Evolutionary conservation across 2,329 filamentous ascomycete species (phyloP).

Genomic region (Fusarium phyllophilum): DNA sequence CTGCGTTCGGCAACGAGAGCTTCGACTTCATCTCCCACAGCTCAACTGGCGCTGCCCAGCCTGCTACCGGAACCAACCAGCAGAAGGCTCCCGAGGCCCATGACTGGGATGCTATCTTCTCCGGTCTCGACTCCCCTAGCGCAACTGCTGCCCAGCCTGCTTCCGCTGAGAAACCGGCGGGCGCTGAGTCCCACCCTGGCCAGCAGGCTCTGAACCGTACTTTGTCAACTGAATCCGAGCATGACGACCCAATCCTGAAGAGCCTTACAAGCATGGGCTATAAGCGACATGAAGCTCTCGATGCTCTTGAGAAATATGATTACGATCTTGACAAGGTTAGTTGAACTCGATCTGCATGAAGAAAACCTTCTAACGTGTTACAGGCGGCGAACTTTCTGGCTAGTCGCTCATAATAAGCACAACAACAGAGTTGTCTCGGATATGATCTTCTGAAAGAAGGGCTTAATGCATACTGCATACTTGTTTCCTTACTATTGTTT

Average conservation of each 20-base stretch:
- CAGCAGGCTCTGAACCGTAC: constrained; percentile 66
- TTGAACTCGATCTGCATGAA: not conserved
- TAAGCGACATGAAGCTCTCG: constrained; percentile 74
- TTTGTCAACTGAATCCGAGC: constrained; percentile 71
- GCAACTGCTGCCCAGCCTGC: constrained; percentile 43
- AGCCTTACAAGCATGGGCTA: constrained; percentile 93
- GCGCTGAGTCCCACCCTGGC: constrained; percentile 34
- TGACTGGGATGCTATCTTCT: constrained; percentile 97
- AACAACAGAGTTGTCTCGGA: constrained; percentile 12
- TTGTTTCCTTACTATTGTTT: constrained; percentile 29
- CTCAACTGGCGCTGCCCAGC: constrained; percentile 45
- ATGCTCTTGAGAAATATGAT: constrained; percentile 91
- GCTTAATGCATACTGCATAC: constrained; percentile 36
- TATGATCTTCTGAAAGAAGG: constrained; percentile 15
- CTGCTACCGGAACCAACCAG: constrained; percentile 54
- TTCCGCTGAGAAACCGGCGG: constrained; percentile 30
- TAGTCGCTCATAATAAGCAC: constrained; percentile 59
- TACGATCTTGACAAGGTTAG: constrained; percentile 95
- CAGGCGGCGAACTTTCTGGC: constrained; percentile 67
- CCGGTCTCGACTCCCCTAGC: constrained; percentile 72
- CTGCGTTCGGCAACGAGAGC: constrained; percentile 64
- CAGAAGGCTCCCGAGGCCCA: constrained; percentile 64
- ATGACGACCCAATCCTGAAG: constrained; percentile 93
- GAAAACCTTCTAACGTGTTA: not conserved
- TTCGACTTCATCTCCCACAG: constrained; percentile 66